A percentile compares a stretch with the other conserved stretches of the same genome.
These are phyloP conservation scores for Russula ochroleuca DNA, from an alignment of 768 basidiomycete species.

Conservation along the genomic window DNA sequence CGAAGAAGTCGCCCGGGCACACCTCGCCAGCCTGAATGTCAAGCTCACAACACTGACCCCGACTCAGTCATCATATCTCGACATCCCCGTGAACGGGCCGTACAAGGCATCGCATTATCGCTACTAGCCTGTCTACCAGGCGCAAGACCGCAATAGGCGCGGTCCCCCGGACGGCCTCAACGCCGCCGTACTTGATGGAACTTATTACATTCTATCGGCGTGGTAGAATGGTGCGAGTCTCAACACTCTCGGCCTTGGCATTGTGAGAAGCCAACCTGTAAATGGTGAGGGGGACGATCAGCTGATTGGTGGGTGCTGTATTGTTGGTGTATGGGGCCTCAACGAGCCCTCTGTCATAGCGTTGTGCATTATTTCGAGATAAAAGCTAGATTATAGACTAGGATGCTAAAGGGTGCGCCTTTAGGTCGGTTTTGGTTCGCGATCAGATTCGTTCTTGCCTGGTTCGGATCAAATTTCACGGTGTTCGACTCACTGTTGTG, in stretches of 20 bases:
- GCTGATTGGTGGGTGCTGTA: slow-evolving; percentile 17
- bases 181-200: slow-evolving; percentile 52
- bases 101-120: slow-evolving; percentile 74
- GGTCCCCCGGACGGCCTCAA: slow-evolving; percentile 59
- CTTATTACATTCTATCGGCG: slow-evolving; percentile 59
- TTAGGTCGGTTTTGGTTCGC: slow-evolving; percentile 2
- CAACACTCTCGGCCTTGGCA: slow-evolving; percentile 37
- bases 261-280: slow-evolving; percentile 11
- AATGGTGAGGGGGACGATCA: slow-evolving; percentile 16
- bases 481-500: neutral
- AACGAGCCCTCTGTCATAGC: slow-evolving; percentile 45
- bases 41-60: slow-evolving; percentile 76
- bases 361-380: slow-evolving; percentile 3
- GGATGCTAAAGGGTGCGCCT: too few relatives aligned
- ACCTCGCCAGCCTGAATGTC: slow-evolving; percentile 87
- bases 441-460: neutral
- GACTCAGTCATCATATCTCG: slow-evolving; percentile 85
- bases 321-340: slow-evolving; percentile 42
- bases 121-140: slow-evolving; percentile 40
- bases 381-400: slow-evolving; percentile 1
- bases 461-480: slow-evolving; percentile 3
- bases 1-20: slow-evolving; percentile 98
- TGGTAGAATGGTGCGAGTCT: slow-evolving; percentile 51
- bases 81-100: slow-evolving; percentile 78
- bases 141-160: slow-evolving; percentile 12